Evolutionary conservation across 352 stramenopile genomes (phyloP).

Genomic region (Globisporangium perplexum): DNA sequence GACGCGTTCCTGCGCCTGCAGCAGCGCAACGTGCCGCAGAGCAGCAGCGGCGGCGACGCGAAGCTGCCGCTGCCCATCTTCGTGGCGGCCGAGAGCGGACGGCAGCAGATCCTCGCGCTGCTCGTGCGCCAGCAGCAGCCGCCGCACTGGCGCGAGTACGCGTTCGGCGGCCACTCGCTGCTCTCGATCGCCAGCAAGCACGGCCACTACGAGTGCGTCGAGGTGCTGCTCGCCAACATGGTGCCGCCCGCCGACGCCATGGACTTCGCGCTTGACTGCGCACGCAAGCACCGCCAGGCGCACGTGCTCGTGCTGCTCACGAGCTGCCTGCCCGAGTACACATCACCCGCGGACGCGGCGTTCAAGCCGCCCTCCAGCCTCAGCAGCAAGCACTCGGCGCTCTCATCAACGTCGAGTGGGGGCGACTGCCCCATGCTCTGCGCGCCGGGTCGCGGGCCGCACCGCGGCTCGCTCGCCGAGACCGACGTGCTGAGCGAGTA

Average conservation of each 20-base stretch:
- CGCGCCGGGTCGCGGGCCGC: slow-evolving; percentile 6
- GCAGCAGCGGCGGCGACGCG: slow-evolving; percentile 3
- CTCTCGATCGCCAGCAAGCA: slow-evolving; percentile 57
- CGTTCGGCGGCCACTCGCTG: slow-evolving; percentile 56
- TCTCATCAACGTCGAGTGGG: background rate
- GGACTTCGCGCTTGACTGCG: slow-evolving; percentile 45
- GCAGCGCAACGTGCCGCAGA: slow-evolving; percentile 29
- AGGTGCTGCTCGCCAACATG: slow-evolving; percentile 35
- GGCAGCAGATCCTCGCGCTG: slow-evolving; percentile 43
- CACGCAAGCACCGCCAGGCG: slow-evolving; percentile 45
- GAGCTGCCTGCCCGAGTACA: slow-evolving; percentile 54
- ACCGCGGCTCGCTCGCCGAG: slow-evolving; percentile 27
- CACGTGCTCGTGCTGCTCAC: slow-evolving; percentile 70
- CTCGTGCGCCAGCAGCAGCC: slow-evolving; percentile 26
- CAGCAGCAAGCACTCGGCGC: slow-evolving; percentile 1
- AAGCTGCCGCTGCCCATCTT: slow-evolving; percentile 54
- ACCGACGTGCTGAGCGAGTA: slow-evolving; percentile 25
- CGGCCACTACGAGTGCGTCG: slow-evolving; percentile 69
- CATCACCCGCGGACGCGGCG: slow-evolving; percentile 18
- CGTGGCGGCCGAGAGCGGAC: slow-evolving; percentile 48
- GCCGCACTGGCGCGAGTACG: slow-evolving; percentile 30
- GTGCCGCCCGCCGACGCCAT: slow-evolving; percentile 21
- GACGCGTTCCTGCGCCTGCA: slow-evolving; percentile 50
- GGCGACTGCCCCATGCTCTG: slow-evolving; percentile 1
- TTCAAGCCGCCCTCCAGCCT: slow-evolving; percentile 9